Percentiles rank a stretch among this genome's conserved stretches.
Conservation (phyloP, 1,284 basidiomycete genomes). For the Moesziomyces sp. region DNA sequence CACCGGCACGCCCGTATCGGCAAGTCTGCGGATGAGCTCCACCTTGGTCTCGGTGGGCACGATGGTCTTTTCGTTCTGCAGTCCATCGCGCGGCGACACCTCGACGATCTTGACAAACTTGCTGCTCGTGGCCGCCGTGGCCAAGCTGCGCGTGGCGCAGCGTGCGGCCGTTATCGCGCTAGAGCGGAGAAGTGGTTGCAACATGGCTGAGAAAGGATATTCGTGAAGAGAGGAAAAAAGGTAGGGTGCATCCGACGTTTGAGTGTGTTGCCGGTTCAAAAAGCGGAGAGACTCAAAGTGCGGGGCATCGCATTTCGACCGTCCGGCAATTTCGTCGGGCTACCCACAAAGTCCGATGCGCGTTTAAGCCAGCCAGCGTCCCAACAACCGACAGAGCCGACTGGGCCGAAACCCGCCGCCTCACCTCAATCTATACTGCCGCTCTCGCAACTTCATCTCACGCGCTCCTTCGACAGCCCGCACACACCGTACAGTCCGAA, state of each 20-base stretch:
- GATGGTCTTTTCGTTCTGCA: conserved; percentile 86
- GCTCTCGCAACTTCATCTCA: no score
- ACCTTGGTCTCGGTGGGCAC: conserved; percentile 82
- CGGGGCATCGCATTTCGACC: no score
- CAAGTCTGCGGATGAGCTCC: conserved; percentile 82
- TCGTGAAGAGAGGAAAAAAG: not conserved
- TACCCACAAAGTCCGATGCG: no score
- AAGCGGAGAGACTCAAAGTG: no score
- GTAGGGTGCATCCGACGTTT: no score
- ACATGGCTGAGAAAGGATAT: conserved; percentile 5
- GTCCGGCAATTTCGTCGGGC: no score
- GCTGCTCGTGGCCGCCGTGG: conserved; percentile 11
- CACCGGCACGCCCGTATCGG: conserved; percentile 76
- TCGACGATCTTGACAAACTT: conserved; percentile 77
- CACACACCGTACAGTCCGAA: not conserved
- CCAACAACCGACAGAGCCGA: conserved; percentile 18
- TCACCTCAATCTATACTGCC: not conserved
- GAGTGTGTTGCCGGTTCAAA: conserved; percentile 1
- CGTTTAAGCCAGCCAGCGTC: no score
- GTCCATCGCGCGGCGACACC: conserved; percentile 89
- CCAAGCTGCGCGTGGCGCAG: conserved; percentile 9
- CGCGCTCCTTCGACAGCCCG: no score
- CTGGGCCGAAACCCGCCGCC: conserved; percentile 17
- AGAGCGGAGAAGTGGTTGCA: conserved; percentile 9
- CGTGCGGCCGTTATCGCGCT: not conserved